phyloP scores from a whole-genome alignment of 768 basidiomycete genomes.

The Heimioporus sp. region DNA sequence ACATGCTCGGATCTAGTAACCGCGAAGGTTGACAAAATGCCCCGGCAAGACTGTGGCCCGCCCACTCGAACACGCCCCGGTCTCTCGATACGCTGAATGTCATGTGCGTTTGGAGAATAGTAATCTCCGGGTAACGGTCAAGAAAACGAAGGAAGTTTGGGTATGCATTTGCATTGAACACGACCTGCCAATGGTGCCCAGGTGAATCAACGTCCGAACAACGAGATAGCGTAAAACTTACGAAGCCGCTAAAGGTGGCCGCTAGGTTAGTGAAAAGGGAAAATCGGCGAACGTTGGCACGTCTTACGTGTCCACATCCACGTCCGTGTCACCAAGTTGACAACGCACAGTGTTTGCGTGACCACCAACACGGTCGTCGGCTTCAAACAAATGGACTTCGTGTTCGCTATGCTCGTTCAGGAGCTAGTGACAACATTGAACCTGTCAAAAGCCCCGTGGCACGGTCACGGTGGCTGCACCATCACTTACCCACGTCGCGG shows the following conservation, averaged over 20 bases:
- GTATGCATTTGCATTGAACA: conserved; percentile 73
- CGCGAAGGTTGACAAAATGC: conserved; percentile 69
- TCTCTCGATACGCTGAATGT: conserved; percentile 78
- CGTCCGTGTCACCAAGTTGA: conserved; percentile 36
- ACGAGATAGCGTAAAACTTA: conserved; percentile 24
- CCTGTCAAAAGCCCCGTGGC: no score
- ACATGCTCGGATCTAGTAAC: conserved; percentile 62
- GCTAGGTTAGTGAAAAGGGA: background rate
- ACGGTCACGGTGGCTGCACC: no score
- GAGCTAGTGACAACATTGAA: conserved; percentile 36
- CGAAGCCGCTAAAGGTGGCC: conserved; percentile 50
- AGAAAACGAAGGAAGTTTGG: conserved; percentile 79
- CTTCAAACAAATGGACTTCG: conserved; percentile 73
- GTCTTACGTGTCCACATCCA: conserved; percentile 71
- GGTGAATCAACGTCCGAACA: background rate
- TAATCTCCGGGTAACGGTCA: conserved; percentile 42
- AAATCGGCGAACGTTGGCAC: background rate
- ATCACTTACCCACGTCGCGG: conserved; percentile 63
- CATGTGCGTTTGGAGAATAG: conserved; percentile 64
- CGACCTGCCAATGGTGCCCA: conserved; percentile 46
- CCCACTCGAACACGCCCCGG: conserved; percentile 63
- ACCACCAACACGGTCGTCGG: conserved; percentile 64
- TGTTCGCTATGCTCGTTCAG: conserved; percentile 74
- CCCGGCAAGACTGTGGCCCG: conserved; percentile 57
- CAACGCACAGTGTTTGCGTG: conserved; percentile 75